Base-by-base conservation (phyloP, 371 early-diverging fungal genomes). In the Mucor piriformis region DNA sequence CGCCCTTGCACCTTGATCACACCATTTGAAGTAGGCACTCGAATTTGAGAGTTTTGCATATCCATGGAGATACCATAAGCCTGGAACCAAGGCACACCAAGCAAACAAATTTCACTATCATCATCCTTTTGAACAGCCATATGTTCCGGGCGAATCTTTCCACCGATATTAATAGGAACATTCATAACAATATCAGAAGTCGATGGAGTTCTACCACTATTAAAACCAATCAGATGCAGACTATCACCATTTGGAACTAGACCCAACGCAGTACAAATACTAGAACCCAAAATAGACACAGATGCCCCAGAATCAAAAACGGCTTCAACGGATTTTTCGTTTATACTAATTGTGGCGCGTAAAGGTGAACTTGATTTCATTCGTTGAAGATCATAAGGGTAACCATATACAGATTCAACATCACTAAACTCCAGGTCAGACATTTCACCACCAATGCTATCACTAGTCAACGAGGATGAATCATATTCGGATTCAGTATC, bases 41-140 rank as follows among this genome's bases (percentile, higher is more conserved):
- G 16, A 7, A 66, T 57, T 25, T 24, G n/a, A 0, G 50, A 47
- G 0, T 49, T 24, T 1, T 7, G 32, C 7, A 52, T 13, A 25
- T 59, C 33, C 0, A 51, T 6, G 2, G 37, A 38, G 7, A 69
- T 32, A 0, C 61, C 61, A 57, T 63, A 61, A 0, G 60, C 53
- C 25, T 54, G 55, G 23, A 68, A 57, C 50, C 59, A 68, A 11
- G 64, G 56, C 7, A 63, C 33, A 20, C 68, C 69, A 1, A 68
- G 12, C 1, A 63, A 13, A 46, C 57, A 57, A 0, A 61, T 18
- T 10, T 61, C 46, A 33, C 47, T 53, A 24, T 48, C n/a, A 15
- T 16, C 46, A n/a, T n/a, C n/a, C n/a, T n/a, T n/a, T 37, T 37
- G 37, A 3, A 37, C 12, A 12, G 37, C 37, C 37, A 37, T 37